Conservation (phyloP, 148 eudicot species). For the Diospyros lotus region DNA sequence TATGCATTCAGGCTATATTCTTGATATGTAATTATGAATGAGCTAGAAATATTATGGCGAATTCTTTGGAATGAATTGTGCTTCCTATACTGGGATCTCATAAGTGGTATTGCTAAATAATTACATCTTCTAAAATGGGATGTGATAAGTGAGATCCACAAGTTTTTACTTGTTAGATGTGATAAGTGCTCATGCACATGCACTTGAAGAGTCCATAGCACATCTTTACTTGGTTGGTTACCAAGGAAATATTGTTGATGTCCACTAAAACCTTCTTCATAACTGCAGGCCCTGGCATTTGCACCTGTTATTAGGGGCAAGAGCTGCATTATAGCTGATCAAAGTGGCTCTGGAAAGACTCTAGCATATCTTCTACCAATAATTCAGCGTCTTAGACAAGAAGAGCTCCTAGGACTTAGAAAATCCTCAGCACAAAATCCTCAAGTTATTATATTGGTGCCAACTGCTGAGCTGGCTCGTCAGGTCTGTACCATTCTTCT, state of each 20-base stretch:
- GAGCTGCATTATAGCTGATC: conserved; percentile 95
- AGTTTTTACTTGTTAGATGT: background rate
- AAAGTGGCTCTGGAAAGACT: conserved; percentile 99
- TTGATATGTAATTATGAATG: background rate
- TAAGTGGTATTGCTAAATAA: too few relatives aligned
- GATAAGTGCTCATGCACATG: background rate
- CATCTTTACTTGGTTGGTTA: conserved; percentile 12
- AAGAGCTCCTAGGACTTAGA: conserved; percentile 74
- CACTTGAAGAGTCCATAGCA: background rate
- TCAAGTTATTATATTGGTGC: conserved; percentile 77
- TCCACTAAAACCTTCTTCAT: background rate
- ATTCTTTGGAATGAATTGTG: too few relatives aligned
- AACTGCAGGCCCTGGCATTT: conserved; percentile 80
- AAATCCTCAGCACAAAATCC: conserved; percentile 73
- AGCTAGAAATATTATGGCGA: background rate
- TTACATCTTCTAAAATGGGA: background rate
- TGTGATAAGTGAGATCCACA: background rate
- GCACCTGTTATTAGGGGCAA: conserved; percentile 51
- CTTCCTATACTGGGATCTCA: too few relatives aligned
- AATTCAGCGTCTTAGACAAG: conserved; percentile 78
- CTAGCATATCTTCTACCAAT: conserved; percentile 89
- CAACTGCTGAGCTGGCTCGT: conserved; percentile 96
- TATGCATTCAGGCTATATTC: background rate
- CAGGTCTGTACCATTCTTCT: conserved; percentile 44
- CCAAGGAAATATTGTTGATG: background rate